Evolutionary conservation across 169 alveolate genomes (phyloP).

Genomic region (Plasmodium inui): DNA sequence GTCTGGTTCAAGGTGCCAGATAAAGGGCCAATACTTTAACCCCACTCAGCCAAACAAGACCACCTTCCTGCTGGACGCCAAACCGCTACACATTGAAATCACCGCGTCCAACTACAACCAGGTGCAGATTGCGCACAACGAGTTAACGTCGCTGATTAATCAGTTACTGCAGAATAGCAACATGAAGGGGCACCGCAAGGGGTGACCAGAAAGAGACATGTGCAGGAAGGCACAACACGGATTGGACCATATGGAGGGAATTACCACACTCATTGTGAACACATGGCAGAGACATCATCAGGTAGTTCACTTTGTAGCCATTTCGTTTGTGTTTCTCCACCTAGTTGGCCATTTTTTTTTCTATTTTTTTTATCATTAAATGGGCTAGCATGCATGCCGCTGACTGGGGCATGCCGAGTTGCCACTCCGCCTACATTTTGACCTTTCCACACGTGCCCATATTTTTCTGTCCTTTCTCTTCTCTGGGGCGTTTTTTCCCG

Average conservation of each 20-base stretch:
- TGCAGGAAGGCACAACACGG: neutral
- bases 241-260: too few relatives aligned
- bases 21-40: constrained; percentile 88
- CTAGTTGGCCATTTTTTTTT: neutral
- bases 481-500: neutral
- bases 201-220: neutral
- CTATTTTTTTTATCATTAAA: neutral
- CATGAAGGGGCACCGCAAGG: constrained; percentile 12
- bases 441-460: neutral
- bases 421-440: neutral
- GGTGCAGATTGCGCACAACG: constrained; percentile 89
- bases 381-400: neutral
- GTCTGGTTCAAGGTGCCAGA: constrained; percentile 88
- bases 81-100: constrained; percentile 88
- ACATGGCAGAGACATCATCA: too few relatives aligned
- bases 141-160: constrained; percentile 32
- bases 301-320: neutral
- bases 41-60: constrained; percentile 80
- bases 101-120: constrained; percentile 87
- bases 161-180: constrained; percentile 19
- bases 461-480: neutral
- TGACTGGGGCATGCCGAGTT: neutral
- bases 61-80: constrained; percentile 78
- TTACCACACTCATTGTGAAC: neutral
- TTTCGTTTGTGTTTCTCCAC: neutral